Evolutionary conservation across 805 yeast genomes (phyloP).

Genomic region (Cyberlindnera nakhonratchasimensis): DNA sequence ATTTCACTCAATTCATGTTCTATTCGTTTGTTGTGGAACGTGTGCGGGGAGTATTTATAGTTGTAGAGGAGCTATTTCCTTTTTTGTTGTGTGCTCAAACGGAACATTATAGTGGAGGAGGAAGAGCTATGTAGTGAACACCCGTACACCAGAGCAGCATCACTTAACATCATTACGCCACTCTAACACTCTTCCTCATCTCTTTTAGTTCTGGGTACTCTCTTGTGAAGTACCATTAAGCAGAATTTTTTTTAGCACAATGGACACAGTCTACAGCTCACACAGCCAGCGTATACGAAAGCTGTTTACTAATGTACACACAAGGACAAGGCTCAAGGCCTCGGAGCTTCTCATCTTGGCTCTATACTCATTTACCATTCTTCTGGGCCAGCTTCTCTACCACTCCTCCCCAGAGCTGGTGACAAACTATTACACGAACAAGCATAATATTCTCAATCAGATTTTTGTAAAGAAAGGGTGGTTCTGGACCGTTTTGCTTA

Average conservation of each 20-base stretch:
- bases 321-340: conserved; percentile 8
- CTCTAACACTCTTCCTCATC: not conserved
- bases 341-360: conserved; percentile 16
- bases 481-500: conserved; percentile 74
- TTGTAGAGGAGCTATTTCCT: no score
- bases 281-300: conserved; percentile 5
- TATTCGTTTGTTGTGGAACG: no score
- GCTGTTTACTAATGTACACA: conserved; percentile 1
- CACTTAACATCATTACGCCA: not conserved
- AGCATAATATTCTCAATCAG: conserved; percentile 66
- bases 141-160: conserved; percentile 1
- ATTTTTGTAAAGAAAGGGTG: conserved; percentile 86
- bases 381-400: conserved; percentile 50
- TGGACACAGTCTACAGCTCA: conserved; percentile 9
- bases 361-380: conserved; percentile 41
- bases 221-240: no score
- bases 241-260: no score
- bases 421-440: conserved; percentile 40
- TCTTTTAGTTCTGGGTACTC: not conserved
- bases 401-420: conserved; percentile 14
- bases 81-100: no score
- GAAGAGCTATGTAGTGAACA: no score
- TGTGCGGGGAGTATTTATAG: no score
- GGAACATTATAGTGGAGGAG: no score
- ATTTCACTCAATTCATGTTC: no score